Conservation (phyloP, 331 rosid genomes). For the Erythrophleum ivorense region DNA sequence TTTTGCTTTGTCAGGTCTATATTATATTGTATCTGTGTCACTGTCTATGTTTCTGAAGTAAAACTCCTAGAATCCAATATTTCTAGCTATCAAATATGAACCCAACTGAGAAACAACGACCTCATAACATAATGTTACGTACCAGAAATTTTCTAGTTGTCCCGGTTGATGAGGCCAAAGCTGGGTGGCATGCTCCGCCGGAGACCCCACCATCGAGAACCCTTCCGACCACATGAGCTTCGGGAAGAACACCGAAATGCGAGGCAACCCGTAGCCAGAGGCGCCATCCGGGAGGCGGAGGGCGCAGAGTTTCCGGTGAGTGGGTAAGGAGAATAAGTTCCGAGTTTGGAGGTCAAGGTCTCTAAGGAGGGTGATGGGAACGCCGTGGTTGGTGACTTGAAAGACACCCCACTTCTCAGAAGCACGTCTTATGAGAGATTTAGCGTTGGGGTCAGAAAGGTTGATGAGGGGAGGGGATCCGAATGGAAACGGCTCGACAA, state of each 20-base stretch:
- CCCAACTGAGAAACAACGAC: background rate
- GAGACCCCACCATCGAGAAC: slow-evolving; percentile 48
- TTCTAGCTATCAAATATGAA: too few relatives aligned
- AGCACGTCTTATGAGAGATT: slow-evolving; percentile 37
- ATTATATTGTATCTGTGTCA: too few relatives aligned
- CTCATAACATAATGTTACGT: background rate
- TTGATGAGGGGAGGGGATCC: slow-evolving; percentile 46
- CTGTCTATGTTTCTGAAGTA: too few relatives aligned
- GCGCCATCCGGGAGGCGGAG: slow-evolving; percentile 42
- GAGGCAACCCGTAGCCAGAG: slow-evolving; percentile 52
- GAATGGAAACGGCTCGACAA: background rate
- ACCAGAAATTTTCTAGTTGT: slow-evolving; percentile 49
- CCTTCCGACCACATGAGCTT: slow-evolving; percentile 58
- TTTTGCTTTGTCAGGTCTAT: too few relatives aligned
- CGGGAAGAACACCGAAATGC: slow-evolving; percentile 35
- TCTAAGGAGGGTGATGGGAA: slow-evolving; percentile 33
- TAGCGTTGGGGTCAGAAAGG: slow-evolving; percentile 47
- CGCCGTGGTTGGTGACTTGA: slow-evolving; percentile 53
- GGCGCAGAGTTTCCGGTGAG: slow-evolving; percentile 41
- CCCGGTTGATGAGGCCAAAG: slow-evolving; percentile 52
- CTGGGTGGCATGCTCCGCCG: slow-evolving; percentile 44
- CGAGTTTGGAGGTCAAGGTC: slow-evolving; percentile 43
- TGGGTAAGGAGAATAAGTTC: slow-evolving; percentile 46
- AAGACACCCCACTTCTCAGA: slow-evolving; percentile 54
- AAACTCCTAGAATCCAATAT: too few relatives aligned